Conservation (phyloP, 2,329 filamentous ascomycete genomes). For the Colletotrichum lentis region DNA sequence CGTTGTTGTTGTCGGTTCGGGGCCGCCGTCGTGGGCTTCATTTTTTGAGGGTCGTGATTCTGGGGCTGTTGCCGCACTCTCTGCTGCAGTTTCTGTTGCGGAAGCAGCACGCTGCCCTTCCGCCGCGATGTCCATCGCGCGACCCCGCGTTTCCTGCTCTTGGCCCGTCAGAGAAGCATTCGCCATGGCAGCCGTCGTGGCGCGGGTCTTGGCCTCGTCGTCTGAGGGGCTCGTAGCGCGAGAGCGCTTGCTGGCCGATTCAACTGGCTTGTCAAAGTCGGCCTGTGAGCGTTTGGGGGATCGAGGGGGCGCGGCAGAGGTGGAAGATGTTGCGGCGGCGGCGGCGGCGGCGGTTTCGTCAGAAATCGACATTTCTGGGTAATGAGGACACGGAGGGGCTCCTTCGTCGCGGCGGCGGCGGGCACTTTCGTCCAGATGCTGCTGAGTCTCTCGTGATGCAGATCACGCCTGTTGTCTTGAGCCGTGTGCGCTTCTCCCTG, state of each 20-base stretch:
- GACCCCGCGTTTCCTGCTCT: background rate
- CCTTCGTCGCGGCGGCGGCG: background rate
- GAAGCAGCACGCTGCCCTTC: background rate
- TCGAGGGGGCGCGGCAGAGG: background rate
- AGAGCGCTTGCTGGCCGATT: slow-evolving; percentile 23
- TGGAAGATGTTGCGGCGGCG: too few species aligned
- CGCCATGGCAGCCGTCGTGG: slow-evolving; percentile 20
- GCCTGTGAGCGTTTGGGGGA: slow-evolving; percentile 29
- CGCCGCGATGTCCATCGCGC: background rate
- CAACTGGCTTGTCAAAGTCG: slow-evolving; percentile 12
- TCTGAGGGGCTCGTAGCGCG: slow-evolving; percentile 20
- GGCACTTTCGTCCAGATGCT: background rate
- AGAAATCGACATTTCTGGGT: background rate
- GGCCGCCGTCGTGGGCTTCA: background rate
- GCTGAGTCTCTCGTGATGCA: background rate
- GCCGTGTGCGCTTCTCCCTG: background rate
- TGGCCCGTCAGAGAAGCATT: slow-evolving; percentile 5
- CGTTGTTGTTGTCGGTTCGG: background rate
- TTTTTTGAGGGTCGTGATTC: background rate
- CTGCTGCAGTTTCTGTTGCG: background rate
- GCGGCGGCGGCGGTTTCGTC: background rate
- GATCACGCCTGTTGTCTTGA: background rate
- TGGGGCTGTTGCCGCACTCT: background rate
- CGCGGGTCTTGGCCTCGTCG: slow-evolving; percentile 8
- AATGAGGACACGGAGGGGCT: background rate